These are phyloP conservation scores for Terana coerulea DNA, from an alignment of 768 basidiomycete genomes.

Conservation along the genomic window DNA sequence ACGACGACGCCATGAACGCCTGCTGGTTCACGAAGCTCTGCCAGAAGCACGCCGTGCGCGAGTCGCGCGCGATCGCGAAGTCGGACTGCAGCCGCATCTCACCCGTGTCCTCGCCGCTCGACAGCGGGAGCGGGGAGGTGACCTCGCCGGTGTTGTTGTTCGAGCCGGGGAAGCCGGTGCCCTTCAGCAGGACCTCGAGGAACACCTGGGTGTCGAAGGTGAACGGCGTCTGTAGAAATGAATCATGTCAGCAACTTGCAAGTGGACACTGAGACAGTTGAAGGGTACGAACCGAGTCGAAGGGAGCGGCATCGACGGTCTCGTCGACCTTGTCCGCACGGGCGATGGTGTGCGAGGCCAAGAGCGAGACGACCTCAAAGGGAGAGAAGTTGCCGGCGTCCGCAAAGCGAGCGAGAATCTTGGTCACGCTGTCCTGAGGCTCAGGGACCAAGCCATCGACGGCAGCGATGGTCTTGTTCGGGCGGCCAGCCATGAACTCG, in stretches of 20 bases:
- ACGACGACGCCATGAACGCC: conserved; percentile 15
- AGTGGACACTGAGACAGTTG: no score
- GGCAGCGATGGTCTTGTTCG: conserved; percentile 1
- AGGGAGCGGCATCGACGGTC: conserved; percentile 22
- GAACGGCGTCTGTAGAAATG: conserved; percentile 18
- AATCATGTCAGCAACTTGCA: conserved; percentile 6
- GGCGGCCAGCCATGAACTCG: conserved; percentile 14
- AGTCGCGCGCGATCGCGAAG: conserved; percentile 24
- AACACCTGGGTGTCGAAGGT: conserved; percentile 28
- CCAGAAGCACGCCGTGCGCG: conserved; percentile 28
- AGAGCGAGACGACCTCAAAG: conserved; percentile 21
- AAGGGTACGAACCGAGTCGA: conserved; percentile 17
- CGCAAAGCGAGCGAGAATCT: conserved; percentile 21
- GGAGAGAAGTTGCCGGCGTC: conserved; percentile 23
- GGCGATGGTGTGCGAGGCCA: conserved; percentile 25
- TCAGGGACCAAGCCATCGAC: conserved; percentile 13
- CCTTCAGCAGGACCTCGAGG: conserved; percentile 36
- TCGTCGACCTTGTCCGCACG: conserved; percentile 23
- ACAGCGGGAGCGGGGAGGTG: conserved; percentile 18
- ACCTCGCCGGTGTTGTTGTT: conserved; percentile 1
- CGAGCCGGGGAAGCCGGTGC: conserved; percentile 26
- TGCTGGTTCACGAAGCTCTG: conserved; percentile 26
- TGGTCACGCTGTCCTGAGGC: conserved; percentile 17
- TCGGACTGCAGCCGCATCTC: conserved; percentile 35
- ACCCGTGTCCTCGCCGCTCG: conserved; percentile 12